Evolutionary conservation across 1,284 basidiomycete genomes (phyloP).

Genomic region (Fomitiporia mediterranea): DNA sequence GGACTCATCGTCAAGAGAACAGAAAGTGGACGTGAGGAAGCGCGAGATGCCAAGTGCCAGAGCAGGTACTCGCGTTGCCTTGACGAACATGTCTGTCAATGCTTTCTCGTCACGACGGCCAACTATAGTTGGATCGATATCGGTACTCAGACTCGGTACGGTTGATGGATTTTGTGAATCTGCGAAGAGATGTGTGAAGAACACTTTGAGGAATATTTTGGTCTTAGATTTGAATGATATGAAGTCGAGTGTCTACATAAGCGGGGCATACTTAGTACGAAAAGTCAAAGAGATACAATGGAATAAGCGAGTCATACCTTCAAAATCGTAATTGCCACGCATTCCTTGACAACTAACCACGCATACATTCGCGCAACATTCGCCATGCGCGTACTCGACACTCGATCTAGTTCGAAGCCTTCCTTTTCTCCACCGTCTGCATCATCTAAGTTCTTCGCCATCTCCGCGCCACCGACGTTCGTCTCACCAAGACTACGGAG

Average conservation of each 20-base stretch:
- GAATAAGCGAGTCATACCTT: slow-evolving; percentile 53
- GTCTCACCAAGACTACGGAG: slow-evolving; percentile 86
- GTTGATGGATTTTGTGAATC: slow-evolving; percentile 31
- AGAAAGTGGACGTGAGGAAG: slow-evolving; percentile 54
- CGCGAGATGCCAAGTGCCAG: slow-evolving; percentile 67
- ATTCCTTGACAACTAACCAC: slow-evolving; percentile 80
- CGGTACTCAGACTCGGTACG: slow-evolving; percentile 56
- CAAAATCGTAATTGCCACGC: slow-evolving; percentile 68
- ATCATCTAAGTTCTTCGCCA: slow-evolving; percentile 61
- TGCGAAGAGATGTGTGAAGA: slow-evolving; percentile 66
- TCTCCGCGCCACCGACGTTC: slow-evolving; percentile 74
- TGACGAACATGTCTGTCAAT: slow-evolving; percentile 72
- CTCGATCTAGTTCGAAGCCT: slow-evolving; percentile 46
- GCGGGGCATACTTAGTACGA: background rate
- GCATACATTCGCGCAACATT: slow-evolving; percentile 77
- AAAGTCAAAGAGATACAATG: background rate
- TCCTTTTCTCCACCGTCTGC: slow-evolving; percentile 31
- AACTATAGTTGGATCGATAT: slow-evolving; percentile 35
- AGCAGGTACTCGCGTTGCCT: slow-evolving; percentile 53
- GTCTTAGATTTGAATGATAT: slow-evolving; percentile 62
- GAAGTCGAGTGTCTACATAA: slow-evolving; percentile 77
- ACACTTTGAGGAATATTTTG: slow-evolving; percentile 58
- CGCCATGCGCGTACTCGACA: slow-evolving; percentile 53
- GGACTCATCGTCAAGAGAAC: slow-evolving; percentile 32
- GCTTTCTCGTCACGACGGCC: slow-evolving; percentile 48